Conservation (phyloP, 805 yeast genomes). For the Teunomyces aglyptinius region DNA sequence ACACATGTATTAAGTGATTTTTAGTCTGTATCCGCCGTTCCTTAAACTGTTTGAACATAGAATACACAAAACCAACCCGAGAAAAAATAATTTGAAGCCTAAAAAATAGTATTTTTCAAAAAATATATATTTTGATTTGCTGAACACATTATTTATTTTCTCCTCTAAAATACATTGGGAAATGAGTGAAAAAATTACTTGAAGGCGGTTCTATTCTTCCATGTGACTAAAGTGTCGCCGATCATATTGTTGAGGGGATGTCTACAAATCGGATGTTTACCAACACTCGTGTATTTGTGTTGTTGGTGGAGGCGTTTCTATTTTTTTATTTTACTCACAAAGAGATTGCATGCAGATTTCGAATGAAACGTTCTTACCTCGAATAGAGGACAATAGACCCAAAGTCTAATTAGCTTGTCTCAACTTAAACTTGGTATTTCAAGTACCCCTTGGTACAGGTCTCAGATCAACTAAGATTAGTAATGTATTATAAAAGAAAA, state of each 20-base stretch:
- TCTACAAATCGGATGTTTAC: background rate
- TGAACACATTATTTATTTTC: background rate
- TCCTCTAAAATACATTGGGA: conserved; percentile 1
- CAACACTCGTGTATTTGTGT: background rate
- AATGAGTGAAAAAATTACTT: background rate
- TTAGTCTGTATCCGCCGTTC: conserved; percentile 4
- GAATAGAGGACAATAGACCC: background rate
- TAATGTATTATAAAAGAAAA: background rate
- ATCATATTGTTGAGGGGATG: background rate
- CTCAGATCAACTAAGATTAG: background rate
- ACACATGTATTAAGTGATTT: conserved; percentile 1
- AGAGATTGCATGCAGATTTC: background rate
- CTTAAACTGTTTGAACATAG: conserved; percentile 1
- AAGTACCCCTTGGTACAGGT: background rate
- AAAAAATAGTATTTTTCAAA: background rate
- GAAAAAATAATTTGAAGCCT: conserved; percentile 1
- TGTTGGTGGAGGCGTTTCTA: background rate
- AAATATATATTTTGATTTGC: background rate
- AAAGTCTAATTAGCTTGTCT: background rate
- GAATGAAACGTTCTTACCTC: conserved; percentile 1
- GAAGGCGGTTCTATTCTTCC: background rate
- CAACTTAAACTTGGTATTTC: background rate
- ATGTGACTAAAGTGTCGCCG: background rate
- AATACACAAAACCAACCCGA: conserved; percentile 1
- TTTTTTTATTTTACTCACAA: background rate